Evolutionary conservation across 2,329 filamentous ascomycete species (phyloP).

Genomic region (Zymoseptoria passerinii): DNA sequence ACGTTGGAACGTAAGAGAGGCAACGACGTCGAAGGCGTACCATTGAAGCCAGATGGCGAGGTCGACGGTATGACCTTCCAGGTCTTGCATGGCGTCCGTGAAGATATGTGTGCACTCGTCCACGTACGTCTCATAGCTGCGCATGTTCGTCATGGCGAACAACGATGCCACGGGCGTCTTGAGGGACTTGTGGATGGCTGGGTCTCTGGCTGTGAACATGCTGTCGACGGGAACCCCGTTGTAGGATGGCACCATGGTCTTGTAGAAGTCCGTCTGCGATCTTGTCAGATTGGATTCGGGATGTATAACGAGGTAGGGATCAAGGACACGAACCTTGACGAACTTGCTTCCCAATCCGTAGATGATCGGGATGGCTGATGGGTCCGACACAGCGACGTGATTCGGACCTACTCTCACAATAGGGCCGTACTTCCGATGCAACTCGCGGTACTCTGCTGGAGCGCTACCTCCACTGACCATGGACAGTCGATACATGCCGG

Average conservation of each 20-base stretch:
- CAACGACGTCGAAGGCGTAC: conserved; percentile 16
- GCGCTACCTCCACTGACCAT: not conserved
- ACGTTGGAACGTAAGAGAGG: conserved; percentile 13
- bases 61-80: not conserved
- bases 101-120: conserved; percentile 64
- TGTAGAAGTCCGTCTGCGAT: conserved; percentile 2
- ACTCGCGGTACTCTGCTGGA: conserved; percentile 29
- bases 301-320: not conserved
- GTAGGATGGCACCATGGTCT: conserved; percentile 2
- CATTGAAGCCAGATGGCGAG: conserved; percentile 6
- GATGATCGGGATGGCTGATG: conserved; percentile 49
- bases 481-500: conserved; percentile 1
- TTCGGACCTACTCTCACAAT: conserved; percentile 67
- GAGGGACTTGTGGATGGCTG: conserved; percentile 5
- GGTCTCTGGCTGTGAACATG: conserved; percentile 2
- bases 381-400: conserved; percentile 64
- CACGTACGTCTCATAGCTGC: conserved; percentile 70
- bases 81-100: conserved; percentile 8
- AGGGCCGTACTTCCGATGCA: conserved; percentile 61
- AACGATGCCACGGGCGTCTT: conserved; percentile 18
- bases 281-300: not conserved
- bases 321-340: conserved; percentile 7
- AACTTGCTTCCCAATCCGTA: conserved; percentile 48
- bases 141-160: conserved; percentile 52
- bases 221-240: conserved; percentile 1